A percentile compares a stretch with the other conserved stretches of the same genome.
These are phyloP conservation scores for Pseudogymnoascus sp. DNA, from an alignment of 2,329 filamentous ascomycete genomes.

Conservation along the genomic window DNA sequence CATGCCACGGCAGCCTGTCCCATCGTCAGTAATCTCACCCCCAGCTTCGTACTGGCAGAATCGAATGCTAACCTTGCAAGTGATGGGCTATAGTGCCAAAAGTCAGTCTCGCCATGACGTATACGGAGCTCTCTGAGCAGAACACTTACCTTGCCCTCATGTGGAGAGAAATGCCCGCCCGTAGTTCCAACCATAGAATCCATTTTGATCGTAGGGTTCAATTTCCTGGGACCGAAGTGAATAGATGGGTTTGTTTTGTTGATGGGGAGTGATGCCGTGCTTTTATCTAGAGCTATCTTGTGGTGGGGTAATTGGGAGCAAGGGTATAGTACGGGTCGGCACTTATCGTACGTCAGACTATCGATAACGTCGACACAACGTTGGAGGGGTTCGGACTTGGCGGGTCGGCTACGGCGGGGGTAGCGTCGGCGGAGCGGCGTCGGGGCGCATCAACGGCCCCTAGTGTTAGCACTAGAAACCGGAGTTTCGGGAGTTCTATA, in stretches of 20 bases:
- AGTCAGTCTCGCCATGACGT: conserved; percentile 8
- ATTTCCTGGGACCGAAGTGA: background rate
- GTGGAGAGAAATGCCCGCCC: background rate
- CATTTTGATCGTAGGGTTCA: background rate
- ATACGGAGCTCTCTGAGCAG: background rate
- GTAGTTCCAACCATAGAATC: conserved; percentile 9
- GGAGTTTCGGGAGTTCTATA: too few relatives aligned
- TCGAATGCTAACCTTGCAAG: conserved; percentile 60
- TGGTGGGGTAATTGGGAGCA: background rate
- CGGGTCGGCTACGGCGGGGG: background rate
- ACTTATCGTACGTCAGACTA: background rate
- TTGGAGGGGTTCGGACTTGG: background rate
- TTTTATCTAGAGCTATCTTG: background rate
- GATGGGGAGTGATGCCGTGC: background rate
- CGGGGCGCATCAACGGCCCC: background rate
- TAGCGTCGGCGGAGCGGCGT: background rate
- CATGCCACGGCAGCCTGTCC: conserved; percentile 80
- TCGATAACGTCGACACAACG: background rate
- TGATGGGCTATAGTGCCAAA: conserved; percentile 64
- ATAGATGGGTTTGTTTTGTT: background rate
- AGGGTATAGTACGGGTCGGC: background rate
- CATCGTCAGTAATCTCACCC: background rate
- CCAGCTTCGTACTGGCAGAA: background rate
- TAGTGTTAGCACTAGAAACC: background rate
- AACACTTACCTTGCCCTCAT: conserved; percentile 11